phyloP scores from a whole-genome alignment of 108 stramenopile genomes.

The Stephanodiscus minutulus region DNA sequence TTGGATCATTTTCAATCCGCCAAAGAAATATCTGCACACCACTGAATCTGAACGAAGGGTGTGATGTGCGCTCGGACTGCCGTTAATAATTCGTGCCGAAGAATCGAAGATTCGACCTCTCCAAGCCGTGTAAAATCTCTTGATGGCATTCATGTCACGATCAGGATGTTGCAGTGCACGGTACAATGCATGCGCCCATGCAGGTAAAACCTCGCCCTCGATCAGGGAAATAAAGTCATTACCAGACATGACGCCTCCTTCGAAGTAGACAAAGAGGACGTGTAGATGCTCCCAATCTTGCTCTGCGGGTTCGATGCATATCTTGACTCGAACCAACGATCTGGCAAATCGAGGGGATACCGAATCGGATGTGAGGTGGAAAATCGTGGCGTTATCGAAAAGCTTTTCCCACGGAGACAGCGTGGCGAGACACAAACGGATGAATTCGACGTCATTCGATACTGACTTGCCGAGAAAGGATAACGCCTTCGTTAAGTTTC shows the following conservation, averaged over 20 bases:
- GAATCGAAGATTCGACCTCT: constrained; percentile 44
- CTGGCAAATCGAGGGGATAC: constrained; percentile 60
- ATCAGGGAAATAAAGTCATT: constrained; percentile 72
- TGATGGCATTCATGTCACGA: constrained; percentile 20
- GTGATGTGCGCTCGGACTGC: constrained; percentile 24
- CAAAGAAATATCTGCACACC: constrained; percentile 73
- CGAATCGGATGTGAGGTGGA: constrained; percentile 53
- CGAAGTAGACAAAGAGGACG: constrained; percentile 50
- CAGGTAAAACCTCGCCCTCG: constrained; percentile 69
- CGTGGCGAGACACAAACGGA: constrained; percentile 33
- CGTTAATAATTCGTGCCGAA: neutral
- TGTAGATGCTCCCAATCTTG: constrained; percentile 49
- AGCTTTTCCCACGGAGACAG: constrained; percentile 68
- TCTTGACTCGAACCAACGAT: constrained; percentile 32
- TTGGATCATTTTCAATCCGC: constrained; percentile 69
- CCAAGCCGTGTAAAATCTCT: constrained; percentile 59
- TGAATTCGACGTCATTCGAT: constrained; percentile 46
- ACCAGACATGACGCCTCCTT: constrained; percentile 50
- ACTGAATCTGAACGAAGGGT: constrained; percentile 52
- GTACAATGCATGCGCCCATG: constrained; percentile 53
- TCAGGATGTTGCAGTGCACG: constrained; percentile 14
- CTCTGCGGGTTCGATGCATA: constrained; percentile 19
- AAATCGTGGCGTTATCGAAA: constrained; percentile 46
- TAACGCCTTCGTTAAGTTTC: constrained; percentile 58
- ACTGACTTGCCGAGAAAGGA: constrained; percentile 51